Percentiles rank a stretch among this genome's conserved stretches.
Evolutionary conservation across 208 protist species (phyloP).

Genomic region (Jaenimonas drosophilae): DNA sequence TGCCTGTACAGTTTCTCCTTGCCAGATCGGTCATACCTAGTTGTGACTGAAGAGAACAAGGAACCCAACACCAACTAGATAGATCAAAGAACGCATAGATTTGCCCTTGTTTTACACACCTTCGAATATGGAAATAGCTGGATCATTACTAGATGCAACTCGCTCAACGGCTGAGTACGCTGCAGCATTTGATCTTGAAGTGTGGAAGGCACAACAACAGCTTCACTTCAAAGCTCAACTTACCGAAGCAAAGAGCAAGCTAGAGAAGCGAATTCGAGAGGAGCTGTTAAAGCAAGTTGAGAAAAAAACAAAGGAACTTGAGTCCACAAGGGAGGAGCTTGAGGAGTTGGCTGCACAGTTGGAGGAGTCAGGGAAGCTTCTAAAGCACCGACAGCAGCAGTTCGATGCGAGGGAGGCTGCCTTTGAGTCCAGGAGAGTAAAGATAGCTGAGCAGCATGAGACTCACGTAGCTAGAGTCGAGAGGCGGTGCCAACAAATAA

Average conservation of each 20-base stretch:
- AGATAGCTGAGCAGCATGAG: conserved; percentile 79
- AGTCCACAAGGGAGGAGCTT: conserved; percentile 40
- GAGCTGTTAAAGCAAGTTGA: conserved; percentile 21
- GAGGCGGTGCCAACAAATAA: conserved; percentile 25
- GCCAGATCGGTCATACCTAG: no score
- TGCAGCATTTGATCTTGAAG: conserved; percentile 81
- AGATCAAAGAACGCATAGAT: no score
- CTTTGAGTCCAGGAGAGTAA: conserved; percentile 53
- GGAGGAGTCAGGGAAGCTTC: conserved; percentile 33
- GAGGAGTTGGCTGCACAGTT: conserved; percentile 53
- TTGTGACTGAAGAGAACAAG: no score
- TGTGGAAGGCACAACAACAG: conserved; percentile 89
- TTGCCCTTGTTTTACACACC: no score
- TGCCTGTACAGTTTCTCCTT: no score
- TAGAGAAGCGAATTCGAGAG: conserved; percentile 30
- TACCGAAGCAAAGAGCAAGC: conserved; percentile 35
- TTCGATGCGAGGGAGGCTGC: conserved; percentile 70
- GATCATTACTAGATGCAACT: conserved; percentile 14
- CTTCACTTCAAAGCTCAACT: conserved; percentile 55
- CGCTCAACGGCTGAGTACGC: conserved; percentile 78
- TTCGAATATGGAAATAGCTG: no score
- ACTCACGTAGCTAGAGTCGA: conserved; percentile 51
- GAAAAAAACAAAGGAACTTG: conserved; percentile 36
- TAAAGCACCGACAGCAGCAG: conserved; percentile 42
- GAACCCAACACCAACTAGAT: no score